Base-by-base conservation (phyloP, 257 asterid genomes). In the Penstemon newberryi region DNA sequence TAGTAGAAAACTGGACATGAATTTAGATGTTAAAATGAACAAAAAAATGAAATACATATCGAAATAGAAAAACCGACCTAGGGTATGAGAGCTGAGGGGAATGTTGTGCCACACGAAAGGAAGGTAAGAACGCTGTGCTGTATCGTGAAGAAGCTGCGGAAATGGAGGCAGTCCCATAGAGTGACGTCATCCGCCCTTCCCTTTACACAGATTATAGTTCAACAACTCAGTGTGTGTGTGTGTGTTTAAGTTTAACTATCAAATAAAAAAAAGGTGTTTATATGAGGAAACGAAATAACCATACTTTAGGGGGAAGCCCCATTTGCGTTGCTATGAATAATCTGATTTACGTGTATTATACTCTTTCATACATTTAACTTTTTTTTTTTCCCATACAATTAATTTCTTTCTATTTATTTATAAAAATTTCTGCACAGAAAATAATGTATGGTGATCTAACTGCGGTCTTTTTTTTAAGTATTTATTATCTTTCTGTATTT, bases 141-240 rank as follows among this genome's bases (percentile, higher is more conserved):
- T 64, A 53, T 46, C 61, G 71, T 6, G 83, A 74, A 37, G 84
- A 67, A 46, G 74, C 64, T 33, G 77, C 47, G 56, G 83, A 70
- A 69, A 84, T 43, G 73, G 86, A 58, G 58, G 80, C 45, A 64
- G 63, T 11, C 78, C 75, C 71, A 44, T 74, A 77, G 63, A 82
- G 64, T 53, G 87, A 77, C 78, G 81, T 50, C 89, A 84, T 84
- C 74, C 75, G 36, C 71, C 61, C 56, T 68, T 13, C 47, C 72
- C 38, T 52, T 11, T 19, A n/a, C 43, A 52, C 37, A 19, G 37
- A 63, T 41, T 19, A 42, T 56, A 13, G 37, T 60, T n/a, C 19
- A 45, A 15, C 38, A 5, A 53, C 37, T 4, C 45, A 40, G 41
- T 3, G 46, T 8, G 45, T 36, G 50, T 46, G 4, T 13, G 12